Conservation (phyloP, 139 green algal genomes). For the Tetradesmus lagerheimii region DNA sequence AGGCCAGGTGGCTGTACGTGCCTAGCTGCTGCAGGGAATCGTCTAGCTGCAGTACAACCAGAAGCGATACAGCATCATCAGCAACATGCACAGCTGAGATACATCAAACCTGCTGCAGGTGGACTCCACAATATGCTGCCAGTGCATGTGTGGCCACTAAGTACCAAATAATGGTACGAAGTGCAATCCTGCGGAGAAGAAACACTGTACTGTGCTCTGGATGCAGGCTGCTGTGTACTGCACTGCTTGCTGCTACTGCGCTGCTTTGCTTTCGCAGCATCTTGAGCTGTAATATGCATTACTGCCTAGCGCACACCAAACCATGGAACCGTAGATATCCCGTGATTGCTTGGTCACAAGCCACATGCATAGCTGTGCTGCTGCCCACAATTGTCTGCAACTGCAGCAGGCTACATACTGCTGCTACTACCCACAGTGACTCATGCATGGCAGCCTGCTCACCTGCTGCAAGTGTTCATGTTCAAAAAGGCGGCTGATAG, state of each 20-base stretch:
- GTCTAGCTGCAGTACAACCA: slow-evolving; percentile 45
- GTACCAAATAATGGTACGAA: too few relatives aligned
- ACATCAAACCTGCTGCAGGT: too few relatives aligned
- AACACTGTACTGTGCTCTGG: too few relatives aligned
- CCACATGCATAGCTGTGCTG: background rate
- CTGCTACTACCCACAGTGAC: background rate
- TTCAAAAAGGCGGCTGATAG: slow-evolving; percentile 56
- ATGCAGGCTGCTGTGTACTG: too few relatives aligned
- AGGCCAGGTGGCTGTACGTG: slow-evolving; percentile 67
- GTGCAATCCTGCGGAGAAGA: too few relatives aligned
- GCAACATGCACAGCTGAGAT: background rate
- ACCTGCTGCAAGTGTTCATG: slow-evolving; percentile 13
- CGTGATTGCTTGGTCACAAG: background rate
- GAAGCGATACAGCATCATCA: background rate
- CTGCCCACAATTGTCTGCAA: background rate
- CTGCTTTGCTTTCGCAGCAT: too few relatives aligned
- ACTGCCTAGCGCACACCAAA: too few relatives aligned
- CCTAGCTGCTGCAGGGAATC: slow-evolving; percentile 10
- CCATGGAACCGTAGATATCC: background rate
- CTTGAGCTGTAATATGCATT: too few relatives aligned
- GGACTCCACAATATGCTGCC: too few relatives aligned
- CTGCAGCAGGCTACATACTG: background rate
- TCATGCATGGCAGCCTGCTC: background rate
- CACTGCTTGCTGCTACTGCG: too few relatives aligned
- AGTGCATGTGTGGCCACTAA: too few relatives aligned